Evolutionary conservation across 2,329 filamentous ascomycete species (phyloP).

Genomic region (Raffaelea arxii): DNA sequence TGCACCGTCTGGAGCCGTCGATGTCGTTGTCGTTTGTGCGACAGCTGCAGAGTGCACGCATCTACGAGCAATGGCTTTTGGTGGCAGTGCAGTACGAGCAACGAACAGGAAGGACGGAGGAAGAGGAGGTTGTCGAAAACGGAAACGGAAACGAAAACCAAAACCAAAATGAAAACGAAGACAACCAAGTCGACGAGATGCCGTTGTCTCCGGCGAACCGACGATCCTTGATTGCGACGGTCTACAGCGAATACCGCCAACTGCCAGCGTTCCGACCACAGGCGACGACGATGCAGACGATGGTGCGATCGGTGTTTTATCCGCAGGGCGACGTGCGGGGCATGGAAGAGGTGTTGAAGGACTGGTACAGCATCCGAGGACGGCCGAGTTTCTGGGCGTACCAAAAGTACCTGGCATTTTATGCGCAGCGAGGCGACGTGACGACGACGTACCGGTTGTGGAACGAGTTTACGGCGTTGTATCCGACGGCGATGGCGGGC

Average conservation of each 20-base stretch:
- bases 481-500: constrained; percentile 12
- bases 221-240: constrained; percentile 22
- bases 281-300: constrained; percentile 28
- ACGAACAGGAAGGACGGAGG: no score
- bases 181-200: no score
- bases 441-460: constrained; percentile 34
- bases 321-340: constrained; percentile 25
- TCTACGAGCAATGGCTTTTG: constrained; percentile 38
- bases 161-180: no score
- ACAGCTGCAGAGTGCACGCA: constrained; percentile 24
- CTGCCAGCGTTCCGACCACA: constrained; percentile 28
- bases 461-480: constrained; percentile 28
- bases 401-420: constrained; percentile 38
- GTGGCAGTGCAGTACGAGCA: no score
- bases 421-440: constrained; percentile 38
- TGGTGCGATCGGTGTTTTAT: constrained; percentile 32
- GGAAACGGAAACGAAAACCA: no score
- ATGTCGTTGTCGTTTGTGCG: constrained; percentile 29
- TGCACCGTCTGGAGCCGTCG: constrained; percentile 8
- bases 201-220: background rate
- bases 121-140: no score
- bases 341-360: constrained; percentile 36
- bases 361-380: constrained; percentile 34
- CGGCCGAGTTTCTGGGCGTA: constrained; percentile 34
- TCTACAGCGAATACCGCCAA: constrained; percentile 37